phyloP scores from a whole-genome alignment of 345 rosid species.

The Citrus unshiu region DNA sequence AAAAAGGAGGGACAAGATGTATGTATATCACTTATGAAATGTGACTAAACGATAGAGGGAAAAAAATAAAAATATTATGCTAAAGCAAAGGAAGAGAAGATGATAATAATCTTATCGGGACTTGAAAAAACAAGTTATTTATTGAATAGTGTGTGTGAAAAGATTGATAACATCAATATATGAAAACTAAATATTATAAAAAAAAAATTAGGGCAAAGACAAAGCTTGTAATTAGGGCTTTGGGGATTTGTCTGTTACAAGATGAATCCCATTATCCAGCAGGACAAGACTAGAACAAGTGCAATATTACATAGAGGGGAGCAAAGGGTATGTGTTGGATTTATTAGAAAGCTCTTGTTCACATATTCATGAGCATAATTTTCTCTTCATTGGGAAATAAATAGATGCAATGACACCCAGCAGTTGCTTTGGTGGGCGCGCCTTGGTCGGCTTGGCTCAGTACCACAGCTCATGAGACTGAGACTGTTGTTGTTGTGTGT shows the following conservation, averaged over 20 bases:
- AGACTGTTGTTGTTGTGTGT: not conserved
- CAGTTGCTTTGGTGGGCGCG: conserved; percentile 81
- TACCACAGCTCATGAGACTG: conserved; percentile 8
- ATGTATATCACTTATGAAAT: conserved; percentile 37
- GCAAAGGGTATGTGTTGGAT: not conserved
- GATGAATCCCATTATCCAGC: not conserved
- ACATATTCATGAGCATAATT: not conserved
- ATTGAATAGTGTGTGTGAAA: conserved; percentile 32
- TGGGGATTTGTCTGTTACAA: conserved; percentile 45
- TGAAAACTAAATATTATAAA: not conserved
- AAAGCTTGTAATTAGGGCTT: conserved; percentile 40
- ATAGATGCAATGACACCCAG: conserved; percentile 46
- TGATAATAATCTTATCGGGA: conserved; percentile 44
- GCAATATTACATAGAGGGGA: too few species aligned
- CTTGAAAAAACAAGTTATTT: conserved; percentile 37
- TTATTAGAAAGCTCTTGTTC: not conserved
- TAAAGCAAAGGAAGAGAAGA: conserved; percentile 20
- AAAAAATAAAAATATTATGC: conserved; percentile 10
- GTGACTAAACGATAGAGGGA: conserved; percentile 44
- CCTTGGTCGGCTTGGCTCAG: conserved; percentile 66
- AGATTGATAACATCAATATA: not conserved
- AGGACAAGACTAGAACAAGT: not conserved
- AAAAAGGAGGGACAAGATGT: conserved; percentile 40
- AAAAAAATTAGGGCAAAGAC: conserved; percentile 31
- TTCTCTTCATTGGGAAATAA: conserved; percentile 45